Conservation (phyloP, 1,284 basidiomycete species). For the Hymenochaete sp. region DNA sequence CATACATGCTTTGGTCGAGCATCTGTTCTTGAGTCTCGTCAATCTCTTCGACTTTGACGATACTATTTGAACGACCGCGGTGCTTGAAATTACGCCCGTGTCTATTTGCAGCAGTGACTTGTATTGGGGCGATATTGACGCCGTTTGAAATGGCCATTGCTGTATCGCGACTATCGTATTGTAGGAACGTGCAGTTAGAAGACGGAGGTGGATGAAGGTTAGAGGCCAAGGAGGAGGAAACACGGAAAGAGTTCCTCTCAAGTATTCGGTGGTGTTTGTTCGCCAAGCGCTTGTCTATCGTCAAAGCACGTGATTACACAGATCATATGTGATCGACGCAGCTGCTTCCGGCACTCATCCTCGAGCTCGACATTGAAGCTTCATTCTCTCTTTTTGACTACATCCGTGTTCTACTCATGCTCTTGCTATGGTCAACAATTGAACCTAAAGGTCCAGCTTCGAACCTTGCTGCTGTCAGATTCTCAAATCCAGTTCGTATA, state of each 20-base stretch:
- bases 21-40: constrained; percentile 72
- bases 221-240: too few species aligned
- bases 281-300: too few species aligned
- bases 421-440: constrained; percentile 64
- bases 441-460: constrained; percentile 44
- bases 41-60: constrained; percentile 85
- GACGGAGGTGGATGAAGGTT: too few species aligned
- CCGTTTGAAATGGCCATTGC: constrained; percentile 16
- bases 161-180: too few species aligned
- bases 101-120: constrained; percentile 30
- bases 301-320: too few species aligned
- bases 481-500: constrained; percentile 53
- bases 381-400: neutral
- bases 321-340: too few species aligned
- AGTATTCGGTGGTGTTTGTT: too few species aligned
- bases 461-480: constrained; percentile 56
- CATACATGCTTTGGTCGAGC: constrained; percentile 74
- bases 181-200: too few species aligned
- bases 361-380: too few species aligned
- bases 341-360: too few species aligned
- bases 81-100: too few species aligned
- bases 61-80: constrained; percentile 65
- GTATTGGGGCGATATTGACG: constrained; percentile 39
- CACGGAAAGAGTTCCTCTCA: too few species aligned
- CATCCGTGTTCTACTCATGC: constrained; percentile 26